These are phyloP conservation scores for Phlyctochytrium bullatum DNA, from an alignment of 192 early-diverging fungal genomes.

Conservation along the genomic window DNA sequence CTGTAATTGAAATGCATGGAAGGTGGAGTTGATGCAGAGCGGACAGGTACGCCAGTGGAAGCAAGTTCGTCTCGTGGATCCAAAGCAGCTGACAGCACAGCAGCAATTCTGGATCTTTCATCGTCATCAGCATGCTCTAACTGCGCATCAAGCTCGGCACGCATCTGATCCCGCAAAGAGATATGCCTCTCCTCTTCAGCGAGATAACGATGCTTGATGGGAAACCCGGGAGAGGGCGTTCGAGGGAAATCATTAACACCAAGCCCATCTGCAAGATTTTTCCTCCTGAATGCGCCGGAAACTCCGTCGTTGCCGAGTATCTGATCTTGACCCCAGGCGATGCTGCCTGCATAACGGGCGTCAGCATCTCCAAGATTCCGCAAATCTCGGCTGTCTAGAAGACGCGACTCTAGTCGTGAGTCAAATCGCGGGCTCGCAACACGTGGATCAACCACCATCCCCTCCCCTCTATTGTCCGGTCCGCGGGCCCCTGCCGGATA, in stretches of 20 bases:
- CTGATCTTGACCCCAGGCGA: neutral
- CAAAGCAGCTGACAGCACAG: constrained; percentile 60
- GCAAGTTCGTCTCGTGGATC: constrained; percentile 57
- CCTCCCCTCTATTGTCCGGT: neutral
- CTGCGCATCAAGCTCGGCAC: constrained; percentile 36
- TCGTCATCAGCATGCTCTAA: constrained; percentile 46
- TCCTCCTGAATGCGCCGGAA: constrained; percentile 31
- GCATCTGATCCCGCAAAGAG: constrained; percentile 29
- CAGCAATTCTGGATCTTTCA: constrained; percentile 53
- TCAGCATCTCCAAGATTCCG: neutral
- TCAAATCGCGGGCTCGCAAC: neutral
- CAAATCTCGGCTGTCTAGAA: neutral
- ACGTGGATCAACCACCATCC: neutral
- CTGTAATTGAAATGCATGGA: constrained; percentile 40
- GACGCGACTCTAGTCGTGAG: neutral
- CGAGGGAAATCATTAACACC: constrained; percentile 36
- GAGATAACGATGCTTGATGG: constrained; percentile 14
- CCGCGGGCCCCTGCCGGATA: neutral
- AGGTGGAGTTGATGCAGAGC: constrained; percentile 69
- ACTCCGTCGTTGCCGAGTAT: constrained; percentile 1
- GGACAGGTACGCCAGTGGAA: constrained; percentile 48
- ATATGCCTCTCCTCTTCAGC: constrained; percentile 23
- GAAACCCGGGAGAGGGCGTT: constrained; percentile 38
- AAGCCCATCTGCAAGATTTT: constrained; percentile 39
- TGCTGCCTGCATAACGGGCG: neutral